A percentile compares a stretch with the other conserved stretches of the same genome.
phyloP scores from a whole-genome alignment of 495 filamentous ascomycete species.

The Penicillium maclennaniae region DNA sequence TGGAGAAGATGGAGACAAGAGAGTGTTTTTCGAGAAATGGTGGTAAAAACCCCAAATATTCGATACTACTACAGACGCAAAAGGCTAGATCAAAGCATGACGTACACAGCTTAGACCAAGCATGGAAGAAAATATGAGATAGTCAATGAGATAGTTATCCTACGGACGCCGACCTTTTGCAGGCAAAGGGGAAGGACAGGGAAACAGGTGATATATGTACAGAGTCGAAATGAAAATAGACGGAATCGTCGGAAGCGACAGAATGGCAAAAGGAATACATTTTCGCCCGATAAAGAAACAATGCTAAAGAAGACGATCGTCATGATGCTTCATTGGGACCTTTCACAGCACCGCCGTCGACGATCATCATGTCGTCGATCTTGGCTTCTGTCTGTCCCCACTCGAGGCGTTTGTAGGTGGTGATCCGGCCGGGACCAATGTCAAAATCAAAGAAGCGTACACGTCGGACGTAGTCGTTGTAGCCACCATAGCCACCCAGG shows the following conservation, averaged over 20 bases:
- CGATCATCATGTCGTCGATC: conserved; percentile 83
- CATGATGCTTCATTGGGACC: conserved; percentile 20
- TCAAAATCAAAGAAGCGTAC: conserved; percentile 91
- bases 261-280: conserved; percentile 12
- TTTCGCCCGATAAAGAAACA: conserved; percentile 5
- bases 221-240: conserved; percentile 9
- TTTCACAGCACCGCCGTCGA: conserved; percentile 68
- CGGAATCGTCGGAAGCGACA: conserved; percentile 13
- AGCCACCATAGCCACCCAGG: conserved; percentile 93
- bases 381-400: conserved; percentile 66
- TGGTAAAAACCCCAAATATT: conserved; percentile 49
- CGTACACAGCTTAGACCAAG: not conserved
- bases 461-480: conserved; percentile 75
- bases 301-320: conserved; percentile 8
- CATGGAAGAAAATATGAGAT: conserved; percentile 18
- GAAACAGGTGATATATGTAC: conserved; percentile 26
- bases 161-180: conserved; percentile 24
- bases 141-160: conserved; percentile 21
- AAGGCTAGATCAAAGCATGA: not conserved
- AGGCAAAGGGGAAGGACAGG: conserved; percentile 20
- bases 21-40: conserved; percentile 82
- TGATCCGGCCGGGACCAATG: conserved; percentile 77
- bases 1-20: conserved; percentile 46
- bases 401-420: conserved; percentile 90
- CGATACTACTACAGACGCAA: not conserved